Evolutionary conservation across 139 green algal species (phyloP).

Genomic region (Diplosphaera chodatii): DNA sequence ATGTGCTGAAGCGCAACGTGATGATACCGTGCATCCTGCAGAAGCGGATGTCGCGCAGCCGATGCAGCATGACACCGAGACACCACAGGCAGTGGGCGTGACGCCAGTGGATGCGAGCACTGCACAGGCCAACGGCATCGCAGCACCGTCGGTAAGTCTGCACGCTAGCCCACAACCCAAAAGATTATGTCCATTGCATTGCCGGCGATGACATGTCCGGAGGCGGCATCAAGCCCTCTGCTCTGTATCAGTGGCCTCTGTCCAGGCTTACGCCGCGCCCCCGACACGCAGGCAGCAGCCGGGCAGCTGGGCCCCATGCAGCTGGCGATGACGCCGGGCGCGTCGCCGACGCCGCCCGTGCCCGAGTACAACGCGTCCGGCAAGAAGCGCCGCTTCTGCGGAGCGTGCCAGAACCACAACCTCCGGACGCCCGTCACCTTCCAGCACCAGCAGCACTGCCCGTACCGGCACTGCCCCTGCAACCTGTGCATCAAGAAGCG

Average conservation of each 20-base stretch:
- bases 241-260: too few species aligned
- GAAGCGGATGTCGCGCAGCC: background rate
- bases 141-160: too few species aligned
- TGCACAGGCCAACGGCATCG: too few species aligned
- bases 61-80: background rate
- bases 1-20: too few species aligned
- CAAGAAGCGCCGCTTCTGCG: background rate
- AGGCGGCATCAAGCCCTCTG: too few species aligned
- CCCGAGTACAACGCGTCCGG: background rate
- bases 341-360: background rate
- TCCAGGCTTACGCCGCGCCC: too few species aligned
- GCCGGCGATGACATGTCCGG: too few species aligned
- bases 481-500: background rate
- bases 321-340: background rate
- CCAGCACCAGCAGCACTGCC: background rate
- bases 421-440: background rate
- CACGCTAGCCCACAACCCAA: too few species aligned
- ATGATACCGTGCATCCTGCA: too few species aligned
- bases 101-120: background rate
- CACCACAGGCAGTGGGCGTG: background rate
- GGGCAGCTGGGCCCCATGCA: background rate
- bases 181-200: too few species aligned
- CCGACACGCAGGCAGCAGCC: background rate
- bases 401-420: background rate
- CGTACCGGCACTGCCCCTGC: background rate